Base-by-base conservation (phyloP, 495 filamentous ascomycete genomes). In the Penicillium bovifimosum region DNA sequence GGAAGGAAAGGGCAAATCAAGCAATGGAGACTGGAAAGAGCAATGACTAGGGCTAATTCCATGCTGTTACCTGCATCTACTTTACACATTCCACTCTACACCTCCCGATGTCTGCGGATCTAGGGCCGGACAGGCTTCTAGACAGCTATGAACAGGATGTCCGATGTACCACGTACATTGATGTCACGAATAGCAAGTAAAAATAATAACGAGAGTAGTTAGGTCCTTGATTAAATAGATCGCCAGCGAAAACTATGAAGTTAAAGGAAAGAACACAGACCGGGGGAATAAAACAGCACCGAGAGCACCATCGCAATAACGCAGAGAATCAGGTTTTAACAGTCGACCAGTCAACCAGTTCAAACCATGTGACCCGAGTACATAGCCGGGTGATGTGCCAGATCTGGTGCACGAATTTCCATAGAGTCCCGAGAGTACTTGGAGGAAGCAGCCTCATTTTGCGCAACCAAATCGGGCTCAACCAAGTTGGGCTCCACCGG, bases 341-440 rank as follows among this genome's bases (percentile, higher is more conserved):
- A 51, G 13, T 41, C 18, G 14, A 48, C 44, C 18, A 35, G 18
- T 14, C 18, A 17, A 13, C 28, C 10, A 41, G 35, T 16, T 50
- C 48, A 50, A 53, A 41, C 50, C 47, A 38, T 42, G 46, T 66
- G 66, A 6, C 54, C 56, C 16, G 65, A 55, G 27, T 72, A 58
- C 66, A 72, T 55, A 9, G 75, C 72, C 24, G 76, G 76, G 60
- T 79, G 76, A 50, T 77, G 72, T 7, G 75, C 70, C 42, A 72
- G 38, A 54, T 76, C 66, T 10, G 76, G 76, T 10, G 38, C 28
- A 13, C 48, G 48, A n/a, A 50, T 42, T 1, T 65, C 66, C 2
- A 57, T 52, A 10, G 64, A 59, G 39, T 70, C 63, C 16, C 69
- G 65, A 11, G 69, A 69, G 45, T 73, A 74, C 39, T 63, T 67